These are phyloP conservation scores for Delitschia confertaspora DNA, from an alignment of 495 filamentous ascomycete genomes.

Conservation along the genomic window DNA sequence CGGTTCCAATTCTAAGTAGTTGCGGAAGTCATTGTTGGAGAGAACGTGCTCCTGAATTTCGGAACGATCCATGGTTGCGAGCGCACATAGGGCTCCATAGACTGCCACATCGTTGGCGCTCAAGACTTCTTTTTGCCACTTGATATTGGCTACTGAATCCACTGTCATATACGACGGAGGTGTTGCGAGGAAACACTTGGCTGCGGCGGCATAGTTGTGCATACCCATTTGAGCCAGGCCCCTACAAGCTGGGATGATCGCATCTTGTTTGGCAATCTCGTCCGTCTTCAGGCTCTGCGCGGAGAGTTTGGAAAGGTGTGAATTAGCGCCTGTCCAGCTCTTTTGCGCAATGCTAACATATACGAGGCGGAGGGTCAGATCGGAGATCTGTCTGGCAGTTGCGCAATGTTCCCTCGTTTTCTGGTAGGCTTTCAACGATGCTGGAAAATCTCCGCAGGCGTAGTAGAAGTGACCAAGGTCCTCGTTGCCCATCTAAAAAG, in stretches of 20 bases:
- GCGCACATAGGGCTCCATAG: conserved; percentile 82
- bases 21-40: conserved; percentile 69
- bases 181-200: conserved; percentile 57
- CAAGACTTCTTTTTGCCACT: conserved; percentile 50
- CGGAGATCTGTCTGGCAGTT: conserved; percentile 57
- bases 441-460: conserved; percentile 50
- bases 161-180: conserved; percentile 43
- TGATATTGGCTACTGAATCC: conserved; percentile 29
- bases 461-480: conserved; percentile 64
- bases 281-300: conserved; percentile 48
- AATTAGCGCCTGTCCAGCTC: conserved; percentile 57
- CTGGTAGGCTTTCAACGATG: conserved; percentile 58
- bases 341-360: conserved; percentile 57
- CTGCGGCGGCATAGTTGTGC: conserved; percentile 62
- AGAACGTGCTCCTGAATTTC: conserved; percentile 69
- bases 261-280: conserved; percentile 31
- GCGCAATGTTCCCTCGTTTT: conserved; percentile 71
- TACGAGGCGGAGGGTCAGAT: conserved; percentile 62
- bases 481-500: conserved; percentile 63
- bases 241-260: conserved; percentile 48
- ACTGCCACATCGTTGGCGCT: conserved; percentile 83
- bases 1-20: conserved; percentile 84
- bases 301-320: conserved; percentile 60
- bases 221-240: conserved; percentile 64
- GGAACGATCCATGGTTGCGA: conserved; percentile 76